Base-by-base conservation (phyloP, 2,329 filamentous ascomycete genomes). In the Apiospora phragmitis region DNA sequence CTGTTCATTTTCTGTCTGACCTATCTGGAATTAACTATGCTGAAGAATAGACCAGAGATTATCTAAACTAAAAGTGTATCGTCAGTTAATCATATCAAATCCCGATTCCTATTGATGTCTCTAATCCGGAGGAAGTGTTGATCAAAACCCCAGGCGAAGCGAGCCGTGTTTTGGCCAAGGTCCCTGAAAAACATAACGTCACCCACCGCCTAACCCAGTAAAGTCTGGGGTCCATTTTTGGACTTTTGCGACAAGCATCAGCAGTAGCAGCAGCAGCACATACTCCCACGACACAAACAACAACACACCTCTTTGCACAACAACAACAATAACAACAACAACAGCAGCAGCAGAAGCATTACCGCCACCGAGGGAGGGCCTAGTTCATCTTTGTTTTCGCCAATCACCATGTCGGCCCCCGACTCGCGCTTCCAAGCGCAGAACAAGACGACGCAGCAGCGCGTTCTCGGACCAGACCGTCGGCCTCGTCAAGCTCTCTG, bases 381-480 rank as follows among this genome's bases (percentile, higher is more conserved):
- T n/a, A n/a, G n/a, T n/a, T n/a, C n/a, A n/a, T n/a, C n/a, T n/a
- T n/a, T 3, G 12, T 12, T 14, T 4, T n/a, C 7, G 21, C n/a
- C 9, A n/a, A 14, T 26, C 62, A 72, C 49, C 68, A 77, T 76
- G 76, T 68, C 75, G 24, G 73, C 72, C 1, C 75, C 77, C 12
- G 75, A 78, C 24, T 86, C 88, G 70, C 90, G 92, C 72, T 97
- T 97, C 82, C 91, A 91, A 1, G 86, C 91, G 55, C 93, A 95
- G 78, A 91, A 91, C 73, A 87, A 92, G 75, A 93, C 93, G 1
- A 93, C 93, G 1, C 90, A 95, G 80, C 92, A 97, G 78, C 87
- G 94, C 18, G 87, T 97, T 97, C 66, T 95, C 95, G 72, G 93
- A 90, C 69, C 91, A 94, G 78, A 97, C 94, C 0, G 94, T 98